A percentile compares a stretch with the other conserved stretches of the same genome.
Evolutionary conservation across 495 filamentous ascomycete genomes (phyloP).

Genomic region (Penicillium verhagenii): DNA sequence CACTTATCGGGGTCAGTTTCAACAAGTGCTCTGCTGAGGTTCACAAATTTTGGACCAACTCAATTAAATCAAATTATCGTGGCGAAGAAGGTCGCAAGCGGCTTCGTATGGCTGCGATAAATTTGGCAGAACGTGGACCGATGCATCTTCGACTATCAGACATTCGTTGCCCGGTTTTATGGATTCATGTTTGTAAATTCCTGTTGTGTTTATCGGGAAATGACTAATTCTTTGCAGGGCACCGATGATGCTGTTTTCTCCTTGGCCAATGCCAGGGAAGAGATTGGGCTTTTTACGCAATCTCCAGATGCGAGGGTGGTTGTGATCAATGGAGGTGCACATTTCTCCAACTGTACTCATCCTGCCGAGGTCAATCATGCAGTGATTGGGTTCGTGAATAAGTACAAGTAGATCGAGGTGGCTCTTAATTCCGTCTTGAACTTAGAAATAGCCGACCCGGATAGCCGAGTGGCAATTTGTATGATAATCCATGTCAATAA

Average conservation of each 20-base stretch:
- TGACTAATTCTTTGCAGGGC: slow-evolving; percentile 36
- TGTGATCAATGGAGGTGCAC: slow-evolving; percentile 51
- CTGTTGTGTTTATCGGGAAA: not conserved
- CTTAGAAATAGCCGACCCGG: no score
- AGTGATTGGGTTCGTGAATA: slow-evolving; percentile 6
- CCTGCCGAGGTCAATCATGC: slow-evolving; percentile 9
- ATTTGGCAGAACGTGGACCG: slow-evolving; percentile 58
- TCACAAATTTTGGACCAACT: slow-evolving; percentile 51
- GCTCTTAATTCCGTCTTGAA: no score
- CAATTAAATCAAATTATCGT: slow-evolving; percentile 53
- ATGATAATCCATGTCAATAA: no score
- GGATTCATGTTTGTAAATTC: slow-evolving; percentile 54
- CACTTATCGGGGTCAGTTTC: slow-evolving; percentile 56
- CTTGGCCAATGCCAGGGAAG: slow-evolving; percentile 46
- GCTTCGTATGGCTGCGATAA: slow-evolving; percentile 56
- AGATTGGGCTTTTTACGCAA: slow-evolving; percentile 57
- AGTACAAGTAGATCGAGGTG: not conserved
- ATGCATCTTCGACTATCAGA: slow-evolving; percentile 53
- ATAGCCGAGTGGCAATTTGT: no score
- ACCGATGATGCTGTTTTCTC: slow-evolving; percentile 53
- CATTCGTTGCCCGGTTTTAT: slow-evolving; percentile 59
- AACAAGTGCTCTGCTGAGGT: slow-evolving; percentile 36
- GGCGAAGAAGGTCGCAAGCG: slow-evolving; percentile 58
- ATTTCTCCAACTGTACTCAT: slow-evolving; percentile 55
- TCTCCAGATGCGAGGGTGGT: slow-evolving; percentile 49